Evolutionary conservation across 192 early-diverging fungal species (phyloP), one percentile per base, ranked within the genome.

Genomic region (Powellomyces hirtus): DNA sequence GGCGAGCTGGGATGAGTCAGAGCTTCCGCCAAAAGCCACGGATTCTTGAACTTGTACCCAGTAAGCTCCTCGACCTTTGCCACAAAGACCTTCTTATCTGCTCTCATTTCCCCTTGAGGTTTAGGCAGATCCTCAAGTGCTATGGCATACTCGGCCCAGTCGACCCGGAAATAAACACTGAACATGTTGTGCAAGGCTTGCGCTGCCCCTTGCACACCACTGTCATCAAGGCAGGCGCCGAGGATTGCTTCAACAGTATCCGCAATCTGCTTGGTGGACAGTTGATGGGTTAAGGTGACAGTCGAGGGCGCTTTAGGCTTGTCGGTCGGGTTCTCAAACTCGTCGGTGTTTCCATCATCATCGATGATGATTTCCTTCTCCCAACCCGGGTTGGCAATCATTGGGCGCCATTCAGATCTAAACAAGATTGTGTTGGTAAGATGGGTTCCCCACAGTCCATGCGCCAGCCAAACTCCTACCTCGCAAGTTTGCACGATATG

Each of bases 251-350:
- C 94, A 0, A 97, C 80, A 35, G 89, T 73, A 78, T 97, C 94
- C 0, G 94, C 94, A 31, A 94, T 69, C 0, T 88, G 86, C 52
- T 97, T 97, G 60, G 93, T 88, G 3, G 89, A 90, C n/a, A 95
- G 77, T 38, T 52, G 1, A 60, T 77, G 50, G 55, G 26, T 13
- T 13, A 20, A 1, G 49, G 34, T 55, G 16, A 56, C 24, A 2
- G 38, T 53, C 8, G 55, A 51, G 14, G 52, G 50, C 30, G 0
- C 50, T 38, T 58, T 67, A n/a, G 10, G 36, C 52, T 56, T 36
- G 13, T 40, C n/a, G 11, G 56, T 4, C 20, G n/a, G 16, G 7
- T 18, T 26, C 26, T 26, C 4, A 10, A 40, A n/a, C 13, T 20
- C 51, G 11, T 46, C 34, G 11, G 42, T 30, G 30, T 10, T 0